Base-by-base conservation (phyloP, 441 rosid species). In the Aleurites moluccanus region DNA sequence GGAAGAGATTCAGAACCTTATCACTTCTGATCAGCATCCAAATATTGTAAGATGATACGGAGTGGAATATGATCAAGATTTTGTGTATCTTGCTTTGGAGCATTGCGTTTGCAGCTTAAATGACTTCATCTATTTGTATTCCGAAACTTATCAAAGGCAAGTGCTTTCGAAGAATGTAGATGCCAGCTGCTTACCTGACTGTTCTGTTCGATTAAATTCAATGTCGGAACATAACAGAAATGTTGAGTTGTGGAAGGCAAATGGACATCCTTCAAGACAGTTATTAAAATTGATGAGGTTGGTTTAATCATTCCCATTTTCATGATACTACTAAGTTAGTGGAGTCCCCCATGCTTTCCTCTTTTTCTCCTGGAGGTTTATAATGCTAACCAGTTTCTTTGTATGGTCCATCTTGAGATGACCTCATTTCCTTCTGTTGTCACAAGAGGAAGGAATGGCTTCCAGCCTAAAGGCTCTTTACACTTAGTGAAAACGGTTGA, bases 31-130 rank as follows among this genome's bases (percentile, higher is more conserved):
- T 82, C 91, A 84, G 63, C 98, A 91, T 84, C 87, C 91, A 56
- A 93, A 91, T 82, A 90, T 95, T 79, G 98, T 93, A 47, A 86
- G 97, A 52, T 93, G 96, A 97, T 86, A 83, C 15, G 99, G 97
- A 10, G 93, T 91, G 78, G 98, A 95, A 83, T 77, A 79, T 61
- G 97, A 95, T 82, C 88, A 85, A 72, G 92, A 95, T 83, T 93
- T 91, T 81, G 92, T 88, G 52, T 95, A 93, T 77, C 89, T 95
- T 68, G 83, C 97, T 67, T 77, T 95, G 74, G 97, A 95, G 87
- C 90, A 92, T n/a, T 91, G 98, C 82, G 79, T 80, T 57, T 93
- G 98, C 82, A 95, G 88, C 85, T 85, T 95, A 70, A 86, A 85
- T 77, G 99, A 96, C 80, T 83, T 90, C 63, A 82, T 96, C 64